A percentile compares a stretch with the other conserved stretches of the same genome.
These are phyloP conservation scores for Dothideomycetes sp. DNA, from an alignment of 2,329 filamentous ascomycete species.

Conservation along the genomic window DNA sequence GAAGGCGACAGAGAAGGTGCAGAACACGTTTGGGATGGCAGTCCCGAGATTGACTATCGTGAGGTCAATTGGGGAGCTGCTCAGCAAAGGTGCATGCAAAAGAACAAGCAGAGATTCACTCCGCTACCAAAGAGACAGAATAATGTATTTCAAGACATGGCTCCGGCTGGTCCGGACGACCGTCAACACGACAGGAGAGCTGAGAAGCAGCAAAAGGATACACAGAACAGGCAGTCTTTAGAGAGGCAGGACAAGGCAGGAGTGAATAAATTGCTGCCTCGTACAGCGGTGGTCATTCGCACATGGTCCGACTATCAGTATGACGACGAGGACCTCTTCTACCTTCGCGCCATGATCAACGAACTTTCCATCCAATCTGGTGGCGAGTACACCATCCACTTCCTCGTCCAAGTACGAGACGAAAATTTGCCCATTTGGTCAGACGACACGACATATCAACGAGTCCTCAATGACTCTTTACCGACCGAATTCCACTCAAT, in stretches of 20 bases:
- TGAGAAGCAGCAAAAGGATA: conserved; percentile 18
- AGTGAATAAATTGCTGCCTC: conserved; percentile 35
- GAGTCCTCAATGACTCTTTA: conserved; percentile 45
- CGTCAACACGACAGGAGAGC: conserved; percentile 14
- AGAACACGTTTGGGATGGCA: conserved; percentile 67
- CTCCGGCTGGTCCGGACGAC: conserved; percentile 21
- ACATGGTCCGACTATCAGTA: conserved; percentile 76
- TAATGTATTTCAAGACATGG: conserved; percentile 34
- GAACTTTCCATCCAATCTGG: conserved; percentile 70
- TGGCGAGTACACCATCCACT: conserved; percentile 73
- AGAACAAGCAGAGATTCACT: conserved; percentile 62
- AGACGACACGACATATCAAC: conserved; percentile 62
- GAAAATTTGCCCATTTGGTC: conserved; percentile 72
- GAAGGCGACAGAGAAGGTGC: conserved; percentile 73
- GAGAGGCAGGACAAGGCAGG: conserved; percentile 18
- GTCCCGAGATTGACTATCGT: conserved; percentile 66
- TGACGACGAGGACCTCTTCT: conserved; percentile 70
- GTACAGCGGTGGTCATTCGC: conserved; percentile 72
- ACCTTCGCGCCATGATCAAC: conserved; percentile 69
- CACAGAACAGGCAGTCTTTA: no score
- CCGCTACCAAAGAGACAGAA: conserved; percentile 26
- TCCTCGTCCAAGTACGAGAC: conserved; percentile 78
- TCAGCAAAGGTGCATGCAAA: conserved; percentile 62
- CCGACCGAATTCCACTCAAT: conserved; percentile 43
- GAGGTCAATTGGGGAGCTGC: conserved; percentile 69